phyloP scores from a whole-genome alignment of 2,329 filamentous ascomycete genomes.

The Claviceps purpurea region DNA sequence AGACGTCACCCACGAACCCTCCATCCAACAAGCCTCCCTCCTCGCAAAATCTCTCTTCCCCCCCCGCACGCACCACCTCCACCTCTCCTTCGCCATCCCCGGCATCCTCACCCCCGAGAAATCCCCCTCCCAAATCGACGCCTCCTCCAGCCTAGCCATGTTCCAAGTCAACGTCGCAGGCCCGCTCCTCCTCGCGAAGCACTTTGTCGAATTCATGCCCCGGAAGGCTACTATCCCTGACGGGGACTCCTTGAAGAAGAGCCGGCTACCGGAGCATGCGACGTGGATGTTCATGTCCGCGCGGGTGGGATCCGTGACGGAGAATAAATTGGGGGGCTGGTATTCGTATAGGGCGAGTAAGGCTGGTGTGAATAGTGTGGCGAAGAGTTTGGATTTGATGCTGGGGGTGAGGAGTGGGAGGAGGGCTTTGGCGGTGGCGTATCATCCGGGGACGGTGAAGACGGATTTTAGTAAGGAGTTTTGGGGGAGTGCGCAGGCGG shows the following conservation, averaged over 20 bases:
- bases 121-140: constrained; percentile 50
- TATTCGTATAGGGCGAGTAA: constrained; percentile 71
- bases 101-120: constrained; percentile 65
- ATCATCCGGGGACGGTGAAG: constrained; percentile 73
- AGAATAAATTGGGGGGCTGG: constrained; percentile 67
- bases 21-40: constrained; percentile 42
- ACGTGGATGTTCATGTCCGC: constrained; percentile 67
- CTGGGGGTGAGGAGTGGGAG: constrained; percentile 42
- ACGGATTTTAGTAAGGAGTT: constrained; percentile 61
- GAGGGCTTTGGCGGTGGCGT: constrained; percentile 51
- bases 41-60: constrained; percentile 40
- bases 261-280: constrained; percentile 34
- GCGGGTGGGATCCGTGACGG: constrained; percentile 59
- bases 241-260: neutral
- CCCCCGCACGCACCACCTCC: constrained; percentile 40
- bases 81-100: constrained; percentile 55
- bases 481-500: constrained; percentile 49
- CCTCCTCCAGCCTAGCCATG: constrained; percentile 48
- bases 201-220: constrained; percentile 58
- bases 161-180: constrained; percentile 63
- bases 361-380: constrained; percentile 57
- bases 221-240: constrained; percentile 29
- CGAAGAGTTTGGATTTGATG: constrained; percentile 58
- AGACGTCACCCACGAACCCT: constrained; percentile 46
- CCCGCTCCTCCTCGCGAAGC: constrained; percentile 63